A percentile compares a stretch with the other conserved stretches of the same genome.
Evolutionary conservation across 495 filamentous ascomycete genomes (phyloP).

Genomic region (Neurospora sp.): DNA sequence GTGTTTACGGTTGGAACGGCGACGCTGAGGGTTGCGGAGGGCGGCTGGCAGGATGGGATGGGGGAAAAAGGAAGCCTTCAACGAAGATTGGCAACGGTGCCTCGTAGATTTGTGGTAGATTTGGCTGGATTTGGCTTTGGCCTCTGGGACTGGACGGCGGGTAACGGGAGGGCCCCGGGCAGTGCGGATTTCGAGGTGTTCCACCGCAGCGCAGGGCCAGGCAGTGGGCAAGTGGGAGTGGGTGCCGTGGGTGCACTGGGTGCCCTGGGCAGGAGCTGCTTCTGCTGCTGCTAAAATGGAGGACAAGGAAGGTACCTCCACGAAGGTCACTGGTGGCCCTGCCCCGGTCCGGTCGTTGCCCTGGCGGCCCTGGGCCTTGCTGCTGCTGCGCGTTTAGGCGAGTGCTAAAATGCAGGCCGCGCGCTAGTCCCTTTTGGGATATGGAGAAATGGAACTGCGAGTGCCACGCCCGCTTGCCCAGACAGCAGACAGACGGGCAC

Average conservation of each 20-base stretch:
- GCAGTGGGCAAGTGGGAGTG: neutral
- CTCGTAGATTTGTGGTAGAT: neutral
- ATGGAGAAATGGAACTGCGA: neutral
- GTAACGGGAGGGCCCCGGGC: neutral
- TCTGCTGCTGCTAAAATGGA: neutral
- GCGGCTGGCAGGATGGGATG: neutral
- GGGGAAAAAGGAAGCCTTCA: neutral
- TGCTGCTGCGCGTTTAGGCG: slow-evolving; percentile 26
- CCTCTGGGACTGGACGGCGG: neutral
- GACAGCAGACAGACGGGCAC: neutral
- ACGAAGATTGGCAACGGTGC: neutral
- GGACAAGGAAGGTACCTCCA: neutral
- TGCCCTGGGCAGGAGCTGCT: neutral
- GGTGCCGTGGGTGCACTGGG: neutral
- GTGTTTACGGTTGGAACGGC: neutral
- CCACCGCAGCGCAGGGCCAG: neutral
- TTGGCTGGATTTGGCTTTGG: neutral
- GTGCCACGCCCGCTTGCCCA: neutral
- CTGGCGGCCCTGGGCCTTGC: neutral
- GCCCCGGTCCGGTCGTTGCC: neutral
- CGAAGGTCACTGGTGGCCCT: neutral
- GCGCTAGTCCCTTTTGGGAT: slow-evolving; percentile 13
- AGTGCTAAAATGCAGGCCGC: slow-evolving; percentile 21
- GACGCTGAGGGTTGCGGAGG: neutral
- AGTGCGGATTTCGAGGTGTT: neutral